These are phyloP conservation scores for Amphicarpaea edgeworthii DNA, from an alignment of 306 rosid species.

Conservation along the genomic window DNA sequence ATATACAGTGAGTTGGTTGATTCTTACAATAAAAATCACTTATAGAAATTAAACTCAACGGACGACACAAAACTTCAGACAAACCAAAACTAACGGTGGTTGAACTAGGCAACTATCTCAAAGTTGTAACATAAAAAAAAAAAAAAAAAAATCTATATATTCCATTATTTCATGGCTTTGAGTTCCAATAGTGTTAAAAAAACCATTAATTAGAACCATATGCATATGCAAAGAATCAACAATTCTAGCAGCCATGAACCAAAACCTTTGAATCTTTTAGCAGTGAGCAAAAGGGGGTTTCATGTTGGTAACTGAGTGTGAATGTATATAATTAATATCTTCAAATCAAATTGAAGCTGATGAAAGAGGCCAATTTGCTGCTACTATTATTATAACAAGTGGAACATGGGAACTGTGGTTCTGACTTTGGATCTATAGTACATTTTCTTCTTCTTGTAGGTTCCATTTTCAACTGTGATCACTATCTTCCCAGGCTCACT, in stretches of 20 bases:
- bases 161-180: slow-evolving; percentile 28
- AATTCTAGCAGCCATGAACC: slow-evolving; percentile 39
- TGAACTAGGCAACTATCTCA: slow-evolving; percentile 1
- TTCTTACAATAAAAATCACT: too few relatives aligned
- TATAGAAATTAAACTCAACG: too few relatives aligned
- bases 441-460: slow-evolving; percentile 69
- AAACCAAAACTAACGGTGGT: not conserved
- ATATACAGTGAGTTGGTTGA: too few relatives aligned
- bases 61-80: not conserved
- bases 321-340: slow-evolving; percentile 37
- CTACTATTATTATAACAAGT: slow-evolving; percentile 48
- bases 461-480: slow-evolving; percentile 68
- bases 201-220: slow-evolving; percentile 8
- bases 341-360: slow-evolving; percentile 26
- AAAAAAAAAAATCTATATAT: slow-evolving; percentile 13
- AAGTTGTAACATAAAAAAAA: slow-evolving; percentile 4
- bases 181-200: slow-evolving; percentile 38
- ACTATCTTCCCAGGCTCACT: slow-evolving; percentile 85
- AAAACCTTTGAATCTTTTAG: slow-evolving; percentile 1
- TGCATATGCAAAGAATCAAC: slow-evolving; percentile 20
- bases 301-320: not conserved
- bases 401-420: slow-evolving; percentile 73
- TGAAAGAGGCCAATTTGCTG: not conserved
- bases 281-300: slow-evolving; percentile 14
- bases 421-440: slow-evolving; percentile 70